These are phyloP conservation scores for Penicillium desertorum DNA, from an alignment of 495 filamentous ascomycete species.

Conservation along the genomic window DNA sequence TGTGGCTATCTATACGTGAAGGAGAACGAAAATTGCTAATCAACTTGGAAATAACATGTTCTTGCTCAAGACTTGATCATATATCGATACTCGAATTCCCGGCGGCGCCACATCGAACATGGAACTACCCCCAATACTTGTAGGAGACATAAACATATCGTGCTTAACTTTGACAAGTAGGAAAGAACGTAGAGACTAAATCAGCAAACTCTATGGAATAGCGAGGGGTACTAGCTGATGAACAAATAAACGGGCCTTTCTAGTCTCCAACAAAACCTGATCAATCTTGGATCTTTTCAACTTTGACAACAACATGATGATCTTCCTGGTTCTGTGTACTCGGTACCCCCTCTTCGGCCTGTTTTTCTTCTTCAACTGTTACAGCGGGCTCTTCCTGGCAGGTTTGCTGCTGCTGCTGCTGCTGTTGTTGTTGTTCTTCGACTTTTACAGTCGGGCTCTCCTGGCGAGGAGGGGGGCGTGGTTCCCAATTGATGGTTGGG, in stretches of 20 bases:
- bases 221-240: neutral
- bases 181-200: neutral
- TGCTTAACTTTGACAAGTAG: neutral
- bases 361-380: neutral
- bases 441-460: neutral
- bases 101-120: neutral
- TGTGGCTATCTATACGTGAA: neutral
- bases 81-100: neutral
- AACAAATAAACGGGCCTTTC: neutral
- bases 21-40: neutral
- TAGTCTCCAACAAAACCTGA: neutral
- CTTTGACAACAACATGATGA: neutral
- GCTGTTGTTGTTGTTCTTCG: neutral
- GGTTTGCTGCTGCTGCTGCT: neutral
- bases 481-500: slow-evolving; percentile 1
- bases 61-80: neutral
- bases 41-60: neutral
- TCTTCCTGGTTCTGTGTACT: neutral
- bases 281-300: slow-evolving; percentile 1
- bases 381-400: neutral
- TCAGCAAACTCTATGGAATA: neutral
- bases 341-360: neutral
- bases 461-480: neutral
- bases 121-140: neutral
- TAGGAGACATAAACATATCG: neutral